Evolutionary conservation across 106 monocot genomes (phyloP), one percentile per base, ranked within the genome.

Genomic region (Dendrobium huoshanense): DNA sequence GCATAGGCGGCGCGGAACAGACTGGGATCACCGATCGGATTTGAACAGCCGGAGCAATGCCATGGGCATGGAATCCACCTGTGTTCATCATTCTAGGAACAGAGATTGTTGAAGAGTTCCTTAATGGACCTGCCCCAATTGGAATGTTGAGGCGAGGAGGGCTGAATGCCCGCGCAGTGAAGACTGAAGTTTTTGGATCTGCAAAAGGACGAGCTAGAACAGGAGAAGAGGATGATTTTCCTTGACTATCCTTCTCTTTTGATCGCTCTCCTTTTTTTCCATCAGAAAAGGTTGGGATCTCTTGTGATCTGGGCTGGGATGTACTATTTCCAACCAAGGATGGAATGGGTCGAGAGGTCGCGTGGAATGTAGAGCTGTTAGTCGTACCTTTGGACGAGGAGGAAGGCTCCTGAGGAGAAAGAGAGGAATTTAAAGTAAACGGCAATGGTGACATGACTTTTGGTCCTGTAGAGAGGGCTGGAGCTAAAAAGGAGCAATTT

Each of bases 21-120:
- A 81, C 81, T 8, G 81, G 81, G 49, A 81, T 55, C 17, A 81
- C 81, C 7, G 81, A 75, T 29, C 81, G 55, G 64, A 82, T 61
- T 15, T 82, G 82, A 55, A 82, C 82, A 16, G 82, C 29, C n/a
- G 82, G 82, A 48, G 77, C 82, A n/a, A 77, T 67, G 45, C 79
- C 18, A 73, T 9, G 73, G 40, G 15, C 33, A 33, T 33, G 72
- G 16, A 49, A 49, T 13, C 47, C 51, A 37, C 31, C 77, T 3
- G 51, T 77, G 51, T 6, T 55, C 77, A 77, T 49, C 25, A 54
- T 49, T 77, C 51, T 77, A 0, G 49, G 77, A 48, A 51, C 25
- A 4, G 72, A 68, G n/a, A 79, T 11, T 70, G 70, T 22, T 42
- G 73, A 27, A 73, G 73, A 73, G 40, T 41, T 73, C 42, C 40